phyloP scores from a whole-genome alignment of 176 grass and related monocot genomes.

The Musa schizocarpa region DNA sequence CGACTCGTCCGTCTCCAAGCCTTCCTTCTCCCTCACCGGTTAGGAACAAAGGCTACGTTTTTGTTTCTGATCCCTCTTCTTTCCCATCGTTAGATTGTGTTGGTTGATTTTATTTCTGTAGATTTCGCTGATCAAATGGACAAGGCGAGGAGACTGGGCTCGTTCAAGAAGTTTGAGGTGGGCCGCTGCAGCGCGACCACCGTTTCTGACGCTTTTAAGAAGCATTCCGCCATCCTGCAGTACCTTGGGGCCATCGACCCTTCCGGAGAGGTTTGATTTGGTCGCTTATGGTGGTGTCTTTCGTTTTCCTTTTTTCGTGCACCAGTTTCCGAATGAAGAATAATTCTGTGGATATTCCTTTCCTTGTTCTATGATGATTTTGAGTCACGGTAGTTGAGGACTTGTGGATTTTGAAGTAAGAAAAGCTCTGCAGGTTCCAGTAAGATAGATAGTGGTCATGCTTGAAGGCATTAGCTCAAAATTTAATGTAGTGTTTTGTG shows the following conservation, averaged over 20 bases:
- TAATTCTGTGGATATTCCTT: background rate
- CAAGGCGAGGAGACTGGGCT: constrained; percentile 59
- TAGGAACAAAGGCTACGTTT: background rate
- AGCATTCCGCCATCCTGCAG: constrained; percentile 1
- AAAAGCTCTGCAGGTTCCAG: background rate
- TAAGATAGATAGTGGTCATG: background rate
- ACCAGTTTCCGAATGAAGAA: background rate
- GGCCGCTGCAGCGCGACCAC: constrained; percentile 10
- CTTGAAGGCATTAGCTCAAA: background rate
- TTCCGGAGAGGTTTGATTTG: constrained; percentile 4
- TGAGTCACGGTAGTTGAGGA: background rate
- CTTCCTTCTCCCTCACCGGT: constrained; percentile 63
- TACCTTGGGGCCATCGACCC: constrained; percentile 10
- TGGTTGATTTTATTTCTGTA: constrained; percentile 13
- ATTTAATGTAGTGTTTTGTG: background rate
- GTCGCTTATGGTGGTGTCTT: background rate
- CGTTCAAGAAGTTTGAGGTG: constrained; percentile 6
- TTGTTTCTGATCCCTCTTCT: background rate
- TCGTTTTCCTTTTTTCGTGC: background rate
- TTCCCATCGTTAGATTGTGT: background rate
- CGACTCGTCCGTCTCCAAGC: constrained; percentile 1
- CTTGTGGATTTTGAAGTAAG: background rate
- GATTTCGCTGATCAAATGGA: constrained; percentile 87
- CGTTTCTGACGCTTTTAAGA: constrained; percentile 4
- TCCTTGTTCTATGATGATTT: background rate